These are phyloP conservation scores for Leccinum subrobustum DNA, from an alignment of 1,284 basidiomycete species.

Conservation along the genomic window DNA sequence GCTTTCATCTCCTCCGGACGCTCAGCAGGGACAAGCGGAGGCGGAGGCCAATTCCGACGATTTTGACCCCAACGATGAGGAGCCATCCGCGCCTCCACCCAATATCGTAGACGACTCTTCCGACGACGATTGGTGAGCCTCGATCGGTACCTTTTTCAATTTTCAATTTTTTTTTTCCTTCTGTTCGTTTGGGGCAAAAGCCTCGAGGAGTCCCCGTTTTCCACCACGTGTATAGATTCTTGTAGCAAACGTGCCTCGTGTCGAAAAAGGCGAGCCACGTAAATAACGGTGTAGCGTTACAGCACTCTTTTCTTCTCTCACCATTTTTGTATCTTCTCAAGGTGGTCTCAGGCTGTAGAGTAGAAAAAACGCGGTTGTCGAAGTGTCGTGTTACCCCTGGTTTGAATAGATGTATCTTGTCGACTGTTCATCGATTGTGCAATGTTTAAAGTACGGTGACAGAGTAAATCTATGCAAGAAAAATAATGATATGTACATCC, in stretches of 20 bases:
- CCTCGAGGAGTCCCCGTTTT: not conserved
- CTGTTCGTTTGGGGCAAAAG: not conserved
- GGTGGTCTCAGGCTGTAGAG: not conserved
- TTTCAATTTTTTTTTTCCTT: not conserved
- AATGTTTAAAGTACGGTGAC: not conserved
- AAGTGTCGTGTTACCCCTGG: not conserved
- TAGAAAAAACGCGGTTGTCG: not conserved
- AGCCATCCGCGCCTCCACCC: no score
- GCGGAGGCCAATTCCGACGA: no score
- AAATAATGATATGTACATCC: constrained; percentile 6
- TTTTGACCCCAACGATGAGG: no score
- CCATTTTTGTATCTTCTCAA: not conserved
- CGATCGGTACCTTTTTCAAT: not conserved
- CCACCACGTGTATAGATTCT: not conserved
- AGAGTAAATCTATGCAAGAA: not conserved
- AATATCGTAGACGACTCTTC: no score
- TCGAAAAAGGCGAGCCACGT: not conserved
- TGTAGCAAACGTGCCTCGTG: not conserved
- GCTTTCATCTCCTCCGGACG: constrained; percentile 15
- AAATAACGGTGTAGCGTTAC: not conserved
- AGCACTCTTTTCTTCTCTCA: not conserved
- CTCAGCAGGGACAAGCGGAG: not conserved
- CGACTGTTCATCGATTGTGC: not conserved
- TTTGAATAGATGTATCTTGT: not conserved
- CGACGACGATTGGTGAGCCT: constrained; percentile 22